Evolutionary conservation across 2,329 filamentous ascomycete species (phyloP).

Genomic region (Colletotrichum destructivum): DNA sequence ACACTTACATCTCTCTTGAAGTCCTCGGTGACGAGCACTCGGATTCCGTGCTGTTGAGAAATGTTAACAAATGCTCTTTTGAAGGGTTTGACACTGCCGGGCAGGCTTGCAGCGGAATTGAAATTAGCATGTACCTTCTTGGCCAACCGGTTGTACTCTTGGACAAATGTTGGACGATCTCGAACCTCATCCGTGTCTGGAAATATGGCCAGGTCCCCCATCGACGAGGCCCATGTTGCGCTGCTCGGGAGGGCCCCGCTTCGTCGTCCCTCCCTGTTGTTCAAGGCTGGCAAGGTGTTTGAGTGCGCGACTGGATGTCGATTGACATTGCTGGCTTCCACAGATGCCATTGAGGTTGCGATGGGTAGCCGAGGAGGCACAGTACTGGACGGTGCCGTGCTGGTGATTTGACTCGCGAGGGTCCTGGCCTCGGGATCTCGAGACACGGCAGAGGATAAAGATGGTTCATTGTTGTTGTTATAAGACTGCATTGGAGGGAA

Average conservation of each 20-base stretch:
- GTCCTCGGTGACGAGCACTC: constrained; percentile 55
- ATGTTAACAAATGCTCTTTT: not conserved
- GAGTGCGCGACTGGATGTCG: constrained; percentile 17
- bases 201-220: constrained; percentile 62
- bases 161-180: constrained; percentile 63
- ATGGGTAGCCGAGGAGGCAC: constrained; percentile 20
- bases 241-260: constrained; percentile 56
- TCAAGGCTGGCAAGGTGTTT: constrained; percentile 44
- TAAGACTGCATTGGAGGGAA: constrained; percentile 50
- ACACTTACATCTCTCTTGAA: constrained; percentile 45
- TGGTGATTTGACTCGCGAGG: constrained; percentile 26
- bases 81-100: not conserved
- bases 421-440: constrained; percentile 44
- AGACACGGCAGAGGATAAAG: constrained; percentile 43
- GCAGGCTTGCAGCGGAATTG: not conserved
- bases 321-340: not conserved
- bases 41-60: constrained; percentile 66
- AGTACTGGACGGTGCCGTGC: constrained; percentile 39
- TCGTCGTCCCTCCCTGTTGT: constrained; percentile 39
- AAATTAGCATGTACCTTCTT: constrained; percentile 61
- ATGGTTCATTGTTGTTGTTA: constrained; percentile 47
- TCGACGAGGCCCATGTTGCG: constrained; percentile 72
- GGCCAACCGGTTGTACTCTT: constrained; percentile 74
- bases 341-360: constrained; percentile 5
- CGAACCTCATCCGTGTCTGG: constrained; percentile 66